Conservation (phyloP, 306 rosid genomes). For the Ziziphus jujuba region DNA sequence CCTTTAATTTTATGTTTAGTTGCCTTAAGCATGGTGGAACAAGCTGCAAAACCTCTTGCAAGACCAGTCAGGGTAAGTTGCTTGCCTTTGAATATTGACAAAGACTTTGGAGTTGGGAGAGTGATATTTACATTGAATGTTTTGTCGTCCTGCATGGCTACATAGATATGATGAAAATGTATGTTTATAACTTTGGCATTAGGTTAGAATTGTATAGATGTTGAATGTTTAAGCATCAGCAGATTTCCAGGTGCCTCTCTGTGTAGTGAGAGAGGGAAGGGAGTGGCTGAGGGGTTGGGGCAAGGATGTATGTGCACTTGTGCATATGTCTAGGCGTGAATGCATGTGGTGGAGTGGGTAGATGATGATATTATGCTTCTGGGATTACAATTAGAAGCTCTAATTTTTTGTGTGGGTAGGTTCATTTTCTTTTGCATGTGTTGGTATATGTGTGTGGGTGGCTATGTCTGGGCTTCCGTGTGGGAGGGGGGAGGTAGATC, state of each 20-base stretch:
- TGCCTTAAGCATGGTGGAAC: constrained; percentile 94
- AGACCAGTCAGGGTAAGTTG: constrained; percentile 84
- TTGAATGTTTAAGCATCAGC: too few species aligned
- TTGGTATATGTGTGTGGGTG: neutral
- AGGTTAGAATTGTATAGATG: neutral
- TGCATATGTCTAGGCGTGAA: too few species aligned
- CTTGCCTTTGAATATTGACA: neutral
- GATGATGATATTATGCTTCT: too few species aligned
- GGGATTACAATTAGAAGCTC: too few species aligned
- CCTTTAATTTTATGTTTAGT: constrained; percentile 45
- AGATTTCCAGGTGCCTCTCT: too few species aligned
- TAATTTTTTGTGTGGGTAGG: too few species aligned
- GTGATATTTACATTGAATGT: neutral
- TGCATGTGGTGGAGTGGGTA: too few species aligned
- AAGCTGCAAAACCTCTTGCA: constrained; percentile 97
- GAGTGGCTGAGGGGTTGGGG: too few species aligned
- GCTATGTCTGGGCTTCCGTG: neutral
- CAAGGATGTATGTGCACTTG: too few species aligned
- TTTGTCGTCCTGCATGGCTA: neutral
- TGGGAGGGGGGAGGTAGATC: too few species aligned
- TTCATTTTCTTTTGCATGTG: neutral
- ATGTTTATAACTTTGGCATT: neutral
- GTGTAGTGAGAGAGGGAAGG: too few species aligned
- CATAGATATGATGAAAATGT: neutral
- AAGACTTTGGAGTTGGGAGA: neutral